Conservation (phyloP, 1,284 basidiomycete species). For the Cutaneotrichosporon cavernicola region DNA sequence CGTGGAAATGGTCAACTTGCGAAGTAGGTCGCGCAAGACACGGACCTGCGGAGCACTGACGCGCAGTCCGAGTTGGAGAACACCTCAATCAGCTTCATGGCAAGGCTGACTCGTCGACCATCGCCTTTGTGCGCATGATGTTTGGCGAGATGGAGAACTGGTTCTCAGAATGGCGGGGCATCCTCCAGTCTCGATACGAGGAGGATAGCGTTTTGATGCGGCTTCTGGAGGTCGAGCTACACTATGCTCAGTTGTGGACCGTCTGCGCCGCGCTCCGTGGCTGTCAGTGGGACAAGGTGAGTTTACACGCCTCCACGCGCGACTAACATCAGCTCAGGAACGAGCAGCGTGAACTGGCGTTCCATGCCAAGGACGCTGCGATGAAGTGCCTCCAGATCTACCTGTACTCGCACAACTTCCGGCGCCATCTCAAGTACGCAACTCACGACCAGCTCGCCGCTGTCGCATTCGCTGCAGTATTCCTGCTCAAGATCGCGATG, state of each 20-base stretch:
- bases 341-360: conserved; percentile 87
- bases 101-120: conserved; percentile 76
- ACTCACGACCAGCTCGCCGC: conserved; percentile 91
- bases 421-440: conserved; percentile 60
- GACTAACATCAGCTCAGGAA: conserved; percentile 56
- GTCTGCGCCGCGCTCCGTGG: conserved; percentile 87
- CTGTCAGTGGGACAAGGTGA: conserved; percentile 90
- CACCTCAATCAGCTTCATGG: conserved; percentile 81
- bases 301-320: conserved; percentile 1
- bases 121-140: conserved; percentile 79
- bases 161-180: conserved; percentile 79
- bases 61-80: conserved; percentile 79
- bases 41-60: background rate
- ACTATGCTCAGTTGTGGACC: conserved; percentile 90
- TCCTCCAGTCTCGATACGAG: conserved; percentile 70
- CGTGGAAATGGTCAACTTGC: conserved; percentile 82
- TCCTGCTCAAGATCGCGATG: conserved; percentile 72
- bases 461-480: conserved; percentile 85
- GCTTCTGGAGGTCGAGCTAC: conserved; percentile 78
- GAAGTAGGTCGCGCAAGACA: conserved; percentile 27
- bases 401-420: conserved; percentile 38
- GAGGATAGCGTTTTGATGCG: conserved; percentile 75
- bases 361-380: conserved; percentile 89
- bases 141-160: conserved; percentile 69
- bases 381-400: conserved; percentile 67